Percentiles rank a stretch among this genome's conserved stretches.
phyloP scores from a whole-genome alignment of 345 rosid species.

The Litchi chinensis region DNA sequence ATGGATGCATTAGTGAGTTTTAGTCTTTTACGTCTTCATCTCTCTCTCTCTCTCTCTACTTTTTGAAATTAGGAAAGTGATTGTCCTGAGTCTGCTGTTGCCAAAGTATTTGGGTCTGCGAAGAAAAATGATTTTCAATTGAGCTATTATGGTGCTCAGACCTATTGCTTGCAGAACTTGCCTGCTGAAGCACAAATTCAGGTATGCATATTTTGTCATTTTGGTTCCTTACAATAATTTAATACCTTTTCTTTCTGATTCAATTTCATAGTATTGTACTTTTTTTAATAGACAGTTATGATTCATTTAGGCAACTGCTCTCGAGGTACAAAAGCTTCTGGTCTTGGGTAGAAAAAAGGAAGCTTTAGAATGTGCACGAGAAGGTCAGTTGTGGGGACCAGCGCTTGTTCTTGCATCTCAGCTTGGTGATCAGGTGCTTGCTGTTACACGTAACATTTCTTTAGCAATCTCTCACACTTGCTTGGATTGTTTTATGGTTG shows the following conservation, averaged over 20 bases:
- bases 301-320: conserved; percentile 40
- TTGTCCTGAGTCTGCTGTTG: conserved; percentile 44
- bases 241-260: not conserved
- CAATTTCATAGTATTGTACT: not conserved
- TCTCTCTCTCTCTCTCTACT: not conserved
- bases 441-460: conserved; percentile 5
- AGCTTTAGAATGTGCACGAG: conserved; percentile 43
- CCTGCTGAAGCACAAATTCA: conserved; percentile 41
- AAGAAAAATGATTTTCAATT: conserved; percentile 27
- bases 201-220: conserved; percentile 23
- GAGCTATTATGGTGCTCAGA: conserved; percentile 29
- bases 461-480: conserved; percentile 4
- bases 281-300: conserved; percentile 11
- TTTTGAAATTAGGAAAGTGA: conserved; percentile 34
- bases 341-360: conserved; percentile 46
- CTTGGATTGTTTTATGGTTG: conserved; percentile 18
- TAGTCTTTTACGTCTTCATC: not conserved
- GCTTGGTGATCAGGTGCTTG: conserved; percentile 46
- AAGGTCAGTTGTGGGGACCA: conserved; percentile 50
- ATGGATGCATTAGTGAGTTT: not conserved
- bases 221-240: not conserved
- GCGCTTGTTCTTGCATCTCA: conserved; percentile 49
- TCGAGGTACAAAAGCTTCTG: conserved; percentile 46
- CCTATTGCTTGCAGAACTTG: conserved; percentile 36
- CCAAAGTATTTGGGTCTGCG: conserved; percentile 40